Evolutionary conservation across 148 eudicot genomes (phyloP).

Genomic region (Rhododendron molle): DNA sequence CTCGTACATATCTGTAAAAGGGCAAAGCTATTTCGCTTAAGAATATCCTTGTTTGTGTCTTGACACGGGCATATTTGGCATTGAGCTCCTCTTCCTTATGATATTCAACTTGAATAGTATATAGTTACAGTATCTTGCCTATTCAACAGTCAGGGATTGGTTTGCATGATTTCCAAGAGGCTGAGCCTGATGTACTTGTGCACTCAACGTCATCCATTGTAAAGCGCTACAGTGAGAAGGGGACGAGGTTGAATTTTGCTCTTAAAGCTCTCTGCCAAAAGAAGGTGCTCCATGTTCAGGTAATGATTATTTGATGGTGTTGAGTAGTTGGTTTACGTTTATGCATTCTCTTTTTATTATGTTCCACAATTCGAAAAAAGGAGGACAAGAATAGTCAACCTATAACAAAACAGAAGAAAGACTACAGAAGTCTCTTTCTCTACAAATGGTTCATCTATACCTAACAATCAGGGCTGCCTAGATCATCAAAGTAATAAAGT

Average conservation of each 20-base stretch:
- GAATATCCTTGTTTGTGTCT: neutral
- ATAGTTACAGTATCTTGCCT: neutral
- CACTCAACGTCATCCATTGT: constrained; percentile 37
- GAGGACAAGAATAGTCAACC: neutral
- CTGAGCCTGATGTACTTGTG: constrained; percentile 52
- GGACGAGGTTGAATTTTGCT: constrained; percentile 23
- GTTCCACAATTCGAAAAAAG: neutral
- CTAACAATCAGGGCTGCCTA: neutral
- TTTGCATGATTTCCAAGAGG: constrained; percentile 44
- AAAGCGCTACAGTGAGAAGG: constrained; percentile 27
- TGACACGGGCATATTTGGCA: neutral
- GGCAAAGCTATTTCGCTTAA: neutral
- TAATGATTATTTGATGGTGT: constrained; percentile 4
- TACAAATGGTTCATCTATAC: neutral
- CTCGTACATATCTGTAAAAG: neutral
- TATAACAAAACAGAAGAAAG: neutral
- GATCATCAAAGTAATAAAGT: no score
- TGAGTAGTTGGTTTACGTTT: neutral
- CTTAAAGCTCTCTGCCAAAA: constrained; percentile 48
- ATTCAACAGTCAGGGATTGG: constrained; percentile 29
- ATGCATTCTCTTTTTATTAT: neutral
- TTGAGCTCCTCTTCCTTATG: neutral
- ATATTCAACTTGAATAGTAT: neutral
- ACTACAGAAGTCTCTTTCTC: neutral
- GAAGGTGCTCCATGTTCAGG: constrained; percentile 48